A percentile compares a stretch with the other conserved stretches of the same genome.
These are phyloP conservation scores for Lepidopterella palustris DNA, from an alignment of 495 filamentous ascomycete genomes.

Conservation along the genomic window DNA sequence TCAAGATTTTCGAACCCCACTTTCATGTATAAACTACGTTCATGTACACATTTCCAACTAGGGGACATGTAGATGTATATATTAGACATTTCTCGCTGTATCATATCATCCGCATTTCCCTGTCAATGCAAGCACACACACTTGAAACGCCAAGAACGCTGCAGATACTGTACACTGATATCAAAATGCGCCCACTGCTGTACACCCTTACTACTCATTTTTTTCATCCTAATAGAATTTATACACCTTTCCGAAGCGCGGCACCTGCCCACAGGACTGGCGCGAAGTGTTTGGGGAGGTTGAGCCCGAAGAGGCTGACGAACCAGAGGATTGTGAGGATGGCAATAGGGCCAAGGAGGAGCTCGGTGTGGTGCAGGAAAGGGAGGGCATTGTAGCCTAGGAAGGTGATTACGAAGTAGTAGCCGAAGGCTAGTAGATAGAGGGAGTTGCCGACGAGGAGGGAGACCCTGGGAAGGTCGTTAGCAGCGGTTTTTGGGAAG, in stretches of 20 bases:
- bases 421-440: slow-evolving; percentile 61
- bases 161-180: background rate
- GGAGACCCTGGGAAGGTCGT: slow-evolving; percentile 43
- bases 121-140: background rate
- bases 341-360: slow-evolving; percentile 58
- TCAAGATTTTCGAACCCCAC: background rate
- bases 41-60: background rate
- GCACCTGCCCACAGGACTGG: slow-evolving; percentile 45
- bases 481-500: background rate
- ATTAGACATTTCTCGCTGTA: background rate
- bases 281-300: slow-evolving; percentile 47
- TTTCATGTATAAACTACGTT: background rate
- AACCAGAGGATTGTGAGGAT: slow-evolving; percentile 58
- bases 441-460: slow-evolving; percentile 65
- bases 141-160: background rate
- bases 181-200: background rate
- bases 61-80: background rate
- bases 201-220: background rate
- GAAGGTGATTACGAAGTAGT: slow-evolving; percentile 69
- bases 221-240: background rate
- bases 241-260: slow-evolving; percentile 35
- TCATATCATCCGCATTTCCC: background rate
- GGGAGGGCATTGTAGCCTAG: slow-evolving; percentile 70
- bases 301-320: slow-evolving; percentile 53
- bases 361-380: slow-evolving; percentile 67